Evolutionary conservation across 2,329 filamentous ascomycete genomes (phyloP).

Genomic region (Mycosphaerella sp.): DNA sequence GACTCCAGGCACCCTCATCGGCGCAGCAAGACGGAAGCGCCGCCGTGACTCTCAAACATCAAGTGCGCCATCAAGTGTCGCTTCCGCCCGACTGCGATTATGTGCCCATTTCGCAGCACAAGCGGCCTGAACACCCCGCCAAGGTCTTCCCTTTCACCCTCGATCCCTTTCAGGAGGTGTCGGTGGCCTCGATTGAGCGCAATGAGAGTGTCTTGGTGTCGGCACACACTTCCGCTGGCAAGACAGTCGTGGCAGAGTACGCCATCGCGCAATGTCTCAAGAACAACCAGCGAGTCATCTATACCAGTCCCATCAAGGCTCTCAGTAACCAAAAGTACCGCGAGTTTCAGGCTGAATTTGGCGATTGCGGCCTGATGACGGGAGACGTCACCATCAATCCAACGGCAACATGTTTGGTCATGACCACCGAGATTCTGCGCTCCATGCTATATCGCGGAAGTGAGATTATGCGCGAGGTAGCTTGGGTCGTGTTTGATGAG

Average conservation of each 20-base stretch:
- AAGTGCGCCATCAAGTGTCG: conserved; percentile 97
- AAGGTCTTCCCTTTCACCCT: conserved; percentile 81
- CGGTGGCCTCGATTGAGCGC: conserved; percentile 89
- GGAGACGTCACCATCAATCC: conserved; percentile 99
- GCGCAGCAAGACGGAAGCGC: conserved; percentile 57
- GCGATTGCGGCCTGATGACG: conserved; percentile 96
- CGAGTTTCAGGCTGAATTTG: conserved; percentile 93
- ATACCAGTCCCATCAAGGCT: conserved; percentile 98
- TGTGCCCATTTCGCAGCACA: conserved; percentile 89
- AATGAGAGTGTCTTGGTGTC: conserved; percentile 96
- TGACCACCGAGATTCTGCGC: conserved; percentile 98
- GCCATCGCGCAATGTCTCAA: conserved; percentile 96
- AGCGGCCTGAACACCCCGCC: conserved; percentile 79
- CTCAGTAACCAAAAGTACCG: conserved; percentile 98
- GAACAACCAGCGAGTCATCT: conserved; percentile 97
- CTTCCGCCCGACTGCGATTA: conserved; percentile 72
- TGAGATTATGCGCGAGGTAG: conserved; percentile 98
- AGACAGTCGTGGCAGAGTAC: conserved; percentile 97
- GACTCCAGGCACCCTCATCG: conserved; percentile 48
- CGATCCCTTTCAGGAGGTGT: conserved; percentile 94
- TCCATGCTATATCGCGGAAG: conserved; percentile 98
- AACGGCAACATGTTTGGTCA: conserved; percentile 93
- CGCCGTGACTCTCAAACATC: conserved; percentile 81
- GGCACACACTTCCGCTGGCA: conserved; percentile 94
- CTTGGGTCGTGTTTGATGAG: conserved; percentile 97